phyloP scores from a whole-genome alignment of 768 basidiomycete species.

The Sporobolomyces phaffii region DNA sequence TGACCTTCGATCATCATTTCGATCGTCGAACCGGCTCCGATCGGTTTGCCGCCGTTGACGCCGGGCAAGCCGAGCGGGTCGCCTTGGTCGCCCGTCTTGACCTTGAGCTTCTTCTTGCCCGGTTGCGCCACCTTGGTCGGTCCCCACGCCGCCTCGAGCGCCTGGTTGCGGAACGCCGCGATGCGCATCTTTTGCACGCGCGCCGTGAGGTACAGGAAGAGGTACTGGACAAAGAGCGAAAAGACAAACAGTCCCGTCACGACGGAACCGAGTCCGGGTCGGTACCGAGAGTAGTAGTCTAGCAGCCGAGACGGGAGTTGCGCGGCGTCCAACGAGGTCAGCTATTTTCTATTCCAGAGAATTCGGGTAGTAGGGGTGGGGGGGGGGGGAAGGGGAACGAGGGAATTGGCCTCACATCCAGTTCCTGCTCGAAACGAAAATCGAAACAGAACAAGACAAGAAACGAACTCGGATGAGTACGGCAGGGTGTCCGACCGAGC shows the following conservation, averaged over 20 bases:
- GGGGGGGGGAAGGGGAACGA: neutral
- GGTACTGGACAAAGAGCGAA: conserved; percentile 72
- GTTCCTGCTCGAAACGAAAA: conserved; percentile 30
- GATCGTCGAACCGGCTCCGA: conserved; percentile 51
- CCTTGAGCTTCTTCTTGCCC: conserved; percentile 55
- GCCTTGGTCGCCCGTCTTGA: conserved; percentile 49
- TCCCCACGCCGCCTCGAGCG: conserved; percentile 75
- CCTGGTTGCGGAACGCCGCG: conserved; percentile 52
- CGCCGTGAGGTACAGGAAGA: conserved; percentile 73
- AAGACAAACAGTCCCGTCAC: conserved; percentile 67
- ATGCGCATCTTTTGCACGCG: conserved; percentile 66
- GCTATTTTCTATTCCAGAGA: no score
- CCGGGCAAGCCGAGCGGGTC: conserved; percentile 53
- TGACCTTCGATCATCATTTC: conserved; percentile 77
- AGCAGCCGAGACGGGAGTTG: no score
- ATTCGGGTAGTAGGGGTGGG: neutral
- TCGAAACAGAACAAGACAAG: neutral
- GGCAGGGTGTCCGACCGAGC: neutral
- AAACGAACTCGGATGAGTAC: no score
- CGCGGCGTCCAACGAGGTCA: no score
- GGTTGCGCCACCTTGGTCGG: conserved; percentile 50
- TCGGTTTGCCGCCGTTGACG: conserved; percentile 55
- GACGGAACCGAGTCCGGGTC: conserved; percentile 83
- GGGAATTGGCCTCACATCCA: conserved; percentile 29
- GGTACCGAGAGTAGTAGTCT: conserved; percentile 92